Evolutionary conservation across 495 filamentous ascomycete species (phyloP).

Genomic region (Hypoxylon subgilvum): DNA sequence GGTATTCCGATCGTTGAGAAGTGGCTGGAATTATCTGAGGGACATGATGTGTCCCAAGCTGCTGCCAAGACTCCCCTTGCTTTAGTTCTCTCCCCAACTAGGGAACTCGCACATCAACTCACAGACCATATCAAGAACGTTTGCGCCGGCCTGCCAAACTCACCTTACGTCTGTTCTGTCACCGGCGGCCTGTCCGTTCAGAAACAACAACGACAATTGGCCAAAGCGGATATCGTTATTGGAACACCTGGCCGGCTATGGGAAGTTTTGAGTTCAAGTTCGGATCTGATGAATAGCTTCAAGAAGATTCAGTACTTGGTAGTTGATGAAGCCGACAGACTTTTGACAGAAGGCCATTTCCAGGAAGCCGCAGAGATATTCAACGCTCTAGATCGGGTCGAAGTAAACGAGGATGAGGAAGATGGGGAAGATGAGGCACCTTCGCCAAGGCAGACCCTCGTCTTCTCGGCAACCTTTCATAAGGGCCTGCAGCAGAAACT

Average conservation of each 20-base stretch:
- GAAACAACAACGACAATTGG: conserved; percentile 84
- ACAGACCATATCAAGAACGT: conserved; percentile 78
- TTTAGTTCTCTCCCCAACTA: conserved; percentile 87
- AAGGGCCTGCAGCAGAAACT: conserved; percentile 88
- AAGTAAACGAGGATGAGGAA: conserved; percentile 47
- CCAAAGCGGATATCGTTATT: conserved; percentile 81
- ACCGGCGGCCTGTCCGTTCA: conserved; percentile 91
- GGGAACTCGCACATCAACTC: conserved; percentile 92
- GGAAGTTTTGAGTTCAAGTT: conserved; percentile 80
- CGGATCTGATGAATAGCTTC: conserved; percentile 63
- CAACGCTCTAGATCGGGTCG: conserved; percentile 68
- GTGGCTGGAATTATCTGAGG: conserved; percentile 56
- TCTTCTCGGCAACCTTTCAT: conserved; percentile 97
- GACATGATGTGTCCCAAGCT: conserved; percentile 46
- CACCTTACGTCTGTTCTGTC: conserved; percentile 75
- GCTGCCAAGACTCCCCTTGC: conserved; percentile 67
- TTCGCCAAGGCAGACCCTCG: conserved; percentile 77
- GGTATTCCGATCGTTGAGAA: conserved; percentile 77
- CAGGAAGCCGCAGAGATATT: conserved; percentile 91
- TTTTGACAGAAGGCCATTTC: conserved; percentile 91
- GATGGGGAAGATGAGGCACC: conserved; percentile 35
- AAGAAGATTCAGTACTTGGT: conserved; percentile 79
- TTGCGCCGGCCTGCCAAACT: conserved; percentile 64
- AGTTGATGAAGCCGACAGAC: conserved; percentile 91
- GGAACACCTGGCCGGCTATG: conserved; percentile 92